phyloP scores from a whole-genome alignment of 2,329 filamentous ascomycete species.

The Colletotrichum tropicale region DNA sequence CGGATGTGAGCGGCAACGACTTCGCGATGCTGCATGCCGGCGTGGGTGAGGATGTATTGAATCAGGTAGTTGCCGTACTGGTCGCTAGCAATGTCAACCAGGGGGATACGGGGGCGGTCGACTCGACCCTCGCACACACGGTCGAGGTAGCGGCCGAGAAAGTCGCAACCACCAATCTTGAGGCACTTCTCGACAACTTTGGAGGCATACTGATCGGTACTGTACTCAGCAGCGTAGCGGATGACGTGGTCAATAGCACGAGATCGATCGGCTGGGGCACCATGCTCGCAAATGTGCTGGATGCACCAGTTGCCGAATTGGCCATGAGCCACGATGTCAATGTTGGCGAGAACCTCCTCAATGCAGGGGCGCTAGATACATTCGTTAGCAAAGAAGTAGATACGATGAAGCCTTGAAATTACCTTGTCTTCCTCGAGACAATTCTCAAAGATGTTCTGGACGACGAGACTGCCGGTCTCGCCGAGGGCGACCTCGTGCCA shows the following conservation, averaged over 20 bases:
- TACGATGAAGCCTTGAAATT: constrained; percentile 28
- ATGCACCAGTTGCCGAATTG: constrained; percentile 99
- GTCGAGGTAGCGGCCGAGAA: constrained; percentile 89
- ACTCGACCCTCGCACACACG: constrained; percentile 90
- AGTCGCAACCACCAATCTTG: constrained; percentile 92
- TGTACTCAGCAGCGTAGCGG: constrained; percentile 91
- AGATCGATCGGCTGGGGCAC: constrained; percentile 86
- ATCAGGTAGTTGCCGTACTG: constrained; percentile 99
- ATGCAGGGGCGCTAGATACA: constrained; percentile 85
- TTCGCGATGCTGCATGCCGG: constrained; percentile 86
- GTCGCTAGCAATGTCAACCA: constrained; percentile 98
- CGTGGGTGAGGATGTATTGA: constrained; percentile 94
- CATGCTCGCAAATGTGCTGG: constrained; percentile 98
- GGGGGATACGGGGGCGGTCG: constrained; percentile 91
- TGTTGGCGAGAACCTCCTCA: constrained; percentile 92
- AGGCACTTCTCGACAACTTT: constrained; percentile 99
- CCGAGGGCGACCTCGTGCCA: constrained; percentile 98
- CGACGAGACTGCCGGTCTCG: constrained; percentile 95
- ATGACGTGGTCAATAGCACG: constrained; percentile 96
- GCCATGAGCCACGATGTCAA: constrained; percentile 94
- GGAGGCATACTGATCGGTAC: constrained; percentile 98
- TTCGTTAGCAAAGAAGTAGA: constrained; percentile 16
- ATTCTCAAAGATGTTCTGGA: constrained; percentile 99
- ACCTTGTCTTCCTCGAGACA: constrained; percentile 99
- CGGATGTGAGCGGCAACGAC: constrained; percentile 92